phyloP scores from a whole-genome alignment of 2,329 filamentous ascomycete genomes.

The Pseudogymnoascus sp. region DNA sequence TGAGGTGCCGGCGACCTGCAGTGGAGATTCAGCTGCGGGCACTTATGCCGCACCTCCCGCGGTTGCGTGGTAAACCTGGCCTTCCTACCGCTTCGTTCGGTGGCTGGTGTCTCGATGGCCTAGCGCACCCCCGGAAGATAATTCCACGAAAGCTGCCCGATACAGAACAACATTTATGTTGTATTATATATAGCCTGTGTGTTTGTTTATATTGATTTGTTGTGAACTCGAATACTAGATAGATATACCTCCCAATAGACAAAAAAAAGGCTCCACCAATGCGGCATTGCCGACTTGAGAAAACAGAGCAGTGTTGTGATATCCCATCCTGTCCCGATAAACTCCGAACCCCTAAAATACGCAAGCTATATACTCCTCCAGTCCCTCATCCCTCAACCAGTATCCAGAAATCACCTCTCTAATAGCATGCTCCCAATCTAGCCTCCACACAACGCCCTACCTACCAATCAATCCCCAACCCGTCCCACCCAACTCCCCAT shows the following conservation, averaged over 20 bases:
- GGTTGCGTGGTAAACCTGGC: not conserved
- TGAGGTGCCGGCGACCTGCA: not conserved
- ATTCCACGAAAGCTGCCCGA: not conserved
- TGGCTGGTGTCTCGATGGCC: not conserved
- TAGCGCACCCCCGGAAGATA: not conserved
- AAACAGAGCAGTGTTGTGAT: not conserved
- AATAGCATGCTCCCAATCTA: not conserved
- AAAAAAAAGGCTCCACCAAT: not conserved
- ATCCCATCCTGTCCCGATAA: not conserved
- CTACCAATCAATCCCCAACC: conserved; percentile 7
- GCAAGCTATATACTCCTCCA: not conserved
- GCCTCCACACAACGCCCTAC: not conserved
- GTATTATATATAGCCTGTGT: not conserved
- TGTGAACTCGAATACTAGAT: not conserved
- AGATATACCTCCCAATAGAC: not conserved
- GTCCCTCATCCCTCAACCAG: not conserved
- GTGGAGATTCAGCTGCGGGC: not conserved
- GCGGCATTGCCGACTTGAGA: not conserved
- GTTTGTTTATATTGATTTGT: not conserved
- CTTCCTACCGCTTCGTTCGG: not conserved
- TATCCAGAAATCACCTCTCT: not conserved
- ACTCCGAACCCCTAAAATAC: not conserved
- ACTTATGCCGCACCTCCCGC: not conserved
- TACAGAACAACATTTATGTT: not conserved
- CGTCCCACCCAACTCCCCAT: conserved; percentile 8